These are phyloP conservation scores for Carex arenaria DNA, from an alignment of 202 grass and related monocot species.

Conservation along the genomic window DNA sequence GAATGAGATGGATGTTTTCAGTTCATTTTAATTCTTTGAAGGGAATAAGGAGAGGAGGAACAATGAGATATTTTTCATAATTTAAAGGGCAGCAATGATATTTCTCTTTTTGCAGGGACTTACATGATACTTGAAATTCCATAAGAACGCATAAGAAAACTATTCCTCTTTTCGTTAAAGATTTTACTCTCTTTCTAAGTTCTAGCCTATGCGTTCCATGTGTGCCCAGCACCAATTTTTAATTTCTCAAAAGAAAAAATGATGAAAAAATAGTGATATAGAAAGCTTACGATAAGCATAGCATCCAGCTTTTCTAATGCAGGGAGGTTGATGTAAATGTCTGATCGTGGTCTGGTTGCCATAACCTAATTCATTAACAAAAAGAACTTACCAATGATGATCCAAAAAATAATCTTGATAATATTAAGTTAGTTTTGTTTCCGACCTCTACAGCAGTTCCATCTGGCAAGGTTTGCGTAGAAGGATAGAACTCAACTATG, in stretches of 20 bases:
- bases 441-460: conserved; percentile 76
- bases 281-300: conserved; percentile 71
- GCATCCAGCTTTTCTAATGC: conserved; percentile 87
- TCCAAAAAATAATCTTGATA: conserved; percentile 1
- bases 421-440: background rate
- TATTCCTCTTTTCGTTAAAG: background rate
- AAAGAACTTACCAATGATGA: background rate
- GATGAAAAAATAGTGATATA: background rate
- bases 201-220: background rate
- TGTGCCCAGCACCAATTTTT: background rate
- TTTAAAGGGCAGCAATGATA: background rate
- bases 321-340: conserved; percentile 92
- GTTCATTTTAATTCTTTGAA: background rate
- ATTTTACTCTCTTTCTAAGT: background rate
- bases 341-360: conserved; percentile 77
- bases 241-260: background rate
- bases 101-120: background rate
- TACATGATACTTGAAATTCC: background rate
- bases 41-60: background rate
- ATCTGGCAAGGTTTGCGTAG: conserved; percentile 58
- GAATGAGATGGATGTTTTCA: background rate
- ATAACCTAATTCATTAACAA: conserved; percentile 53
- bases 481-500: conserved; percentile 87
- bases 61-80: background rate
- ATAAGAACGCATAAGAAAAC: background rate